Evolutionary conservation across 495 filamentous ascomycete species (phyloP), one percentile per base, ranked within the genome.

Genomic region (Saxophila tyrrhenica): DNA sequence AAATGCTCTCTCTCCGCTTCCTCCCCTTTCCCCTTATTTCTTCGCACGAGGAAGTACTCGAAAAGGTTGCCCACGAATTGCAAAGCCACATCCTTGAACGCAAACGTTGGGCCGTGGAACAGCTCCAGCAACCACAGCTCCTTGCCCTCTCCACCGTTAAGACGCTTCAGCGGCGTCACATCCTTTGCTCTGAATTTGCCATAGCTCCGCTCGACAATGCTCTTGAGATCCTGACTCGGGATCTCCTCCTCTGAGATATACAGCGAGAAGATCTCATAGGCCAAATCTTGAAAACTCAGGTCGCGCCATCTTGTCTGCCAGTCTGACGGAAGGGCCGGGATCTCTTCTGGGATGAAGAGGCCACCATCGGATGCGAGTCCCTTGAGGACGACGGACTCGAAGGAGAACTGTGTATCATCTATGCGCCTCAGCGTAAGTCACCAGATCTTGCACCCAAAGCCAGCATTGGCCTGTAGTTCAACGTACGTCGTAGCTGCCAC

Each of bases 61-160:
- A 98, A 95, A 13, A 96, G 75, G 64, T 98, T 96, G 22, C 92
- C 92, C 7, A 98, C 72, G 60, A 94, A 88, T 62, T 95, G 89
- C 22, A 96, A 69, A 3, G 91, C 90, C 16, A 85, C 85, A 61
- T 94, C 90, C 70, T 96, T 96, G 76, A 95, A 96, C 7, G 91
- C 80, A 61, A 83, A 95, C n/a, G 80, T 96, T 1, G 89, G 90
- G n/a, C 92, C 92, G 66, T 97, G 91, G 77, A 96, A 98, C 11
- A 98, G 82, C 69, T 98, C 92, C 11, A 97, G 81, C 11, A 97
- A 70, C 65, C 94, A 76, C 9, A 96, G 66, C 64, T 87, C 81
- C 59, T 79, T 77, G 53, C 84, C 70, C 19, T 72, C 63, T 35
- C 29, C 29, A 13, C 29, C 29, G 50, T 84, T 69, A 24, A 95